phyloP scores from a whole-genome alignment of 305 asterid species.

The Fraxinus sp. region DNA sequence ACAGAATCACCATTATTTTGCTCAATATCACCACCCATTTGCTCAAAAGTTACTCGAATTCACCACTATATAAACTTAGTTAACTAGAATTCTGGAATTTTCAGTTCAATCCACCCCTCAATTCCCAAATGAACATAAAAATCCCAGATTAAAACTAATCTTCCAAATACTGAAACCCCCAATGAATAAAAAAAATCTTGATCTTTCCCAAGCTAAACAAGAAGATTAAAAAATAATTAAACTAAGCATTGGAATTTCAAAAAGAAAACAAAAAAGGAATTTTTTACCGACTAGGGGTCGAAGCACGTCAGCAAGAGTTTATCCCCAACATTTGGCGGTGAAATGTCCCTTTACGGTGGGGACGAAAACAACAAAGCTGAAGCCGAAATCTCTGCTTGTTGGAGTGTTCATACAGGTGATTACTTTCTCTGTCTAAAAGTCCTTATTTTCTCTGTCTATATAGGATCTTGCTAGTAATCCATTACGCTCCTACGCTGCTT shows the following conservation, averaged over 20 bases:
- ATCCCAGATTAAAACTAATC: conserved; percentile 12
- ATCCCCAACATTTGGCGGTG: conserved; percentile 33
- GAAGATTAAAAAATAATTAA: not conserved
- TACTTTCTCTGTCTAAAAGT: conserved; percentile 31
- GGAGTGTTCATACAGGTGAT: not conserved
- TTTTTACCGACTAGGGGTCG: conserved; percentile 26
- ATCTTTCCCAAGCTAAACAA: not conserved
- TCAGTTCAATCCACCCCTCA: conserved; percentile 27
- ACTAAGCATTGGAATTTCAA: not conserved
- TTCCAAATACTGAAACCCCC: conserved; percentile 2
- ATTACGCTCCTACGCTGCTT: not conserved
- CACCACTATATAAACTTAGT: conserved; percentile 15
- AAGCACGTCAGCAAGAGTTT: conserved; percentile 32
- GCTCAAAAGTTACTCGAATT: conserved; percentile 12
- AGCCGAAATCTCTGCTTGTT: conserved; percentile 15
- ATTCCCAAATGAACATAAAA: not conserved
- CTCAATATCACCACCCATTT: conserved; percentile 64
- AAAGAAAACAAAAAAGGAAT: conserved; percentile 13
- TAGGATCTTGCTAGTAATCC: conserved; percentile 17
- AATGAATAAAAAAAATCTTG: conserved; percentile 22
- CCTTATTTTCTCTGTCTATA: conserved; percentile 21
- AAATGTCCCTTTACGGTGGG: conserved; percentile 14
- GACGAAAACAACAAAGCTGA: conserved; percentile 20
- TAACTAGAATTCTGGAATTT: not conserved
- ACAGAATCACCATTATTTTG: conserved; percentile 48